phyloP scores from a whole-genome alignment of 2,329 filamentous ascomycete genomes.

The Trematosphaeria pertusa region DNA sequence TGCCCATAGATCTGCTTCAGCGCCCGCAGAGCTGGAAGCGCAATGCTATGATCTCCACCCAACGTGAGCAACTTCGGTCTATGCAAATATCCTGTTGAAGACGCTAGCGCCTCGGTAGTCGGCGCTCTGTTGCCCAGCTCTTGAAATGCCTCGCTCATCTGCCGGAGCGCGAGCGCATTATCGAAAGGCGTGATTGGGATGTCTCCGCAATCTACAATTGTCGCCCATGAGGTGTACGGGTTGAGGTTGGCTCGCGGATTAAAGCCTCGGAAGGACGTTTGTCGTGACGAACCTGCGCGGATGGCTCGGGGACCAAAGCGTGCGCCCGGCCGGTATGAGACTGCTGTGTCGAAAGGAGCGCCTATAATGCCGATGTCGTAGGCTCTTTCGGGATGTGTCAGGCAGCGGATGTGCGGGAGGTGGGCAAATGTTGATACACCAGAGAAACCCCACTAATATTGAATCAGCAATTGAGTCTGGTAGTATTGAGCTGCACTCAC shows the following conservation, averaged over 20 bases:
- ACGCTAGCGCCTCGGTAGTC: slow-evolving; percentile 44
- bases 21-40: slow-evolving; percentile 58
- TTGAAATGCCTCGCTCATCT: slow-evolving; percentile 83
- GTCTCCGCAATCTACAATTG: slow-evolving; percentile 86
- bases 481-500: slow-evolving; percentile 26
- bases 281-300: slow-evolving; percentile 79
- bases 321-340: slow-evolving; percentile 53
- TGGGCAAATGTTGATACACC: slow-evolving; percentile 69
- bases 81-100: slow-evolving; percentile 50
- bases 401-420: slow-evolving; percentile 55
- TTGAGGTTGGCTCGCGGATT: slow-evolving; percentile 85
- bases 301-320: slow-evolving; percentile 90
- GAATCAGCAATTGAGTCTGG: background rate
- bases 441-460: slow-evolving; percentile 67
- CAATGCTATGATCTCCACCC: slow-evolving; percentile 60
- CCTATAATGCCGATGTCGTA: slow-evolving; percentile 59
- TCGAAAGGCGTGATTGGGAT: slow-evolving; percentile 88
- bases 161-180: slow-evolving; percentile 78
- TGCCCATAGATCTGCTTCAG: slow-evolving; percentile 54
- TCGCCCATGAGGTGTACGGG: slow-evolving; percentile 80
- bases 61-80: slow-evolving; percentile 57
- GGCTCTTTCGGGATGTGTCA: slow-evolving; percentile 52
- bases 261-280: slow-evolving; percentile 80
- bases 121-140: slow-evolving; percentile 65
- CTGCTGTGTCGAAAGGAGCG: slow-evolving; percentile 59